phyloP scores from a whole-genome alignment of 2,329 filamentous ascomycete genomes.

The Stromatinia cepivora region DNA sequence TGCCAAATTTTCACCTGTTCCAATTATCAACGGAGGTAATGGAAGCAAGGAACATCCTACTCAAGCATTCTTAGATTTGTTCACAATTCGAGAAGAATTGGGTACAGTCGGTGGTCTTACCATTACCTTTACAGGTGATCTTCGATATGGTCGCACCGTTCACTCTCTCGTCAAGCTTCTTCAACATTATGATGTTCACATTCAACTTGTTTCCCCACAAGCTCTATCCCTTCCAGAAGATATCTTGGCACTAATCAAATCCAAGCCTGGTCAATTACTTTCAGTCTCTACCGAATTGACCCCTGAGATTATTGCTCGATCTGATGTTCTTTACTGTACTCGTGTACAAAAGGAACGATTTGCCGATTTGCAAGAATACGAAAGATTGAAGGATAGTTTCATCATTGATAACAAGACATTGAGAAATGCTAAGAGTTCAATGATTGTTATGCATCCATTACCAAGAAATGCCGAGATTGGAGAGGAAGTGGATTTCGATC shows the following conservation, averaged over 20 bases:
- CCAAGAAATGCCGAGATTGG: slow-evolving; percentile 91
- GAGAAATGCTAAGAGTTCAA: slow-evolving; percentile 86
- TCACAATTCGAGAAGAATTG: slow-evolving; percentile 96
- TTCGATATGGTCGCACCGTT: slow-evolving; percentile 89
- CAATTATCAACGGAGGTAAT: slow-evolving; percentile 96
- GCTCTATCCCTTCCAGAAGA: slow-evolving; percentile 74
- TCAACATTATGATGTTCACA: slow-evolving; percentile 89
- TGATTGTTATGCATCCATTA: slow-evolving; percentile 94
- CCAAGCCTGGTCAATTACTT: slow-evolving; percentile 71
- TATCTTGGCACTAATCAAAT: slow-evolving; percentile 69
- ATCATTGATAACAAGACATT: slow-evolving; percentile 88
- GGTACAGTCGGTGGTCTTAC: slow-evolving; percentile 93
- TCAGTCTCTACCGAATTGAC: slow-evolving; percentile 77
- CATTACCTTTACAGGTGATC: slow-evolving; percentile 93
- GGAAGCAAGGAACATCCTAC: slow-evolving; percentile 95
- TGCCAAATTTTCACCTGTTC: slow-evolving; percentile 82
- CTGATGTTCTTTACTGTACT: slow-evolving; percentile 95
- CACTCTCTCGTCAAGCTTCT: slow-evolving; percentile 94
- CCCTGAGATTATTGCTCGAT: slow-evolving; percentile 79
- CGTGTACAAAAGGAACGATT: slow-evolving; percentile 97
- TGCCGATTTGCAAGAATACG: slow-evolving; percentile 75
- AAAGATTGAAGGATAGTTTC: slow-evolving; percentile 84
- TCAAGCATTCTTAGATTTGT: slow-evolving; percentile 95
- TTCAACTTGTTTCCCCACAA: slow-evolving; percentile 87
- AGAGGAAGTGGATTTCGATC: slow-evolving; percentile 97